Evolutionary conservation across 148 eudicot genomes (phyloP), one percentile per base, ranked within the genome.

Genomic region (Amaranthus cruentus): DNA sequence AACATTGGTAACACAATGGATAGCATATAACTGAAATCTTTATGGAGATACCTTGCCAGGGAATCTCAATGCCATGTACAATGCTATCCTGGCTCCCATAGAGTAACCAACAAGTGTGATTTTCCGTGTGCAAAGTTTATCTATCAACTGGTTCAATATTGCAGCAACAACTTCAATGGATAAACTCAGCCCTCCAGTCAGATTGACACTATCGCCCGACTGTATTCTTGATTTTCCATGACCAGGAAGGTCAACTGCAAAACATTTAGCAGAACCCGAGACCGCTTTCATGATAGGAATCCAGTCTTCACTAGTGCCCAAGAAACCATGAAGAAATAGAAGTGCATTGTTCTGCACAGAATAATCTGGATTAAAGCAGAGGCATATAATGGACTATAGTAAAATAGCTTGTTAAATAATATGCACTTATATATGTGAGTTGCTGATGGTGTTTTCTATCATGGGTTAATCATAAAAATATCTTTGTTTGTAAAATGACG

Each of bases 41-140:
- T n/a, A 15, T 58, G 56, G 13, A 7, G 58, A 58, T 84, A 95
- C 99, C 99, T 85, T 86, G 66, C 75, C 68, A 62, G 75, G 58
- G 69, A 70, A 78, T 83, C 87, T 88, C 55, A 88, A 78, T 76
- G 99, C 92, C 87, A 88, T 85, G 85, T 85, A 87, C 76, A 92
- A 78, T n/a, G 96, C 87, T 18, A 89, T 87, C 82, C 99, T 86
- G 65, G 94, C 97, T 79, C 97, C 99, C 99, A 96, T 92, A 7
- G 99, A 96, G 83, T 96, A 92, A 61, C 99, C 97, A 58, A 96
- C 85, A 52, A 96, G 81, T 47, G 84, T 82, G 80, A 90, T 91
- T 77, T 85, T 87, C 53, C 80, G 77, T 38, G 87, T 79, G 67
- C 84, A 73, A 59, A 83, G 66, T 15, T 73, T 65, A 66, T 77